phyloP scores from a whole-genome alignment of 2,329 filamentous ascomycete species.

The Tolypocladium ovalisporum region DNA sequence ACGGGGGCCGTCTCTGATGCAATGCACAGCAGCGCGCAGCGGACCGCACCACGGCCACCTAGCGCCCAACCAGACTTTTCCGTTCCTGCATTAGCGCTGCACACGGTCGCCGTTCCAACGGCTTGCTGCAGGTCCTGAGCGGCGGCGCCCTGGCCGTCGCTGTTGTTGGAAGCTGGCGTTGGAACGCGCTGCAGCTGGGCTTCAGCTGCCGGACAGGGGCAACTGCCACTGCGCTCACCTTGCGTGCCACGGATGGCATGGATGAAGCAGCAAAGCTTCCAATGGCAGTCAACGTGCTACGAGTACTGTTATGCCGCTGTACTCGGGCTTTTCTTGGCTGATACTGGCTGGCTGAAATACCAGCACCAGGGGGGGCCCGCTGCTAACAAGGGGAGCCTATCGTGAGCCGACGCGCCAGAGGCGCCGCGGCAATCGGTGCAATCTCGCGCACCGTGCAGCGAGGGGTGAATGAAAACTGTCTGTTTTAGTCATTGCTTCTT shows the following conservation, averaged over 20 bases:
- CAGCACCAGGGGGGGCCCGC: background rate
- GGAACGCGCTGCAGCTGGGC: background rate
- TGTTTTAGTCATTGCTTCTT: background rate
- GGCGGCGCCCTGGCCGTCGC: background rate
- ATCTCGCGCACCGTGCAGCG: background rate
- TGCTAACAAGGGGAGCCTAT: background rate
- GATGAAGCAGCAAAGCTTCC: background rate
- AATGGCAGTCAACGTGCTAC: background rate
- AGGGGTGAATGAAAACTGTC: background rate
- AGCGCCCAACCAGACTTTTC: background rate
- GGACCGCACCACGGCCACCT: background rate
- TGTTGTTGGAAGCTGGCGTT: background rate
- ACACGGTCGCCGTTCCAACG: background rate
- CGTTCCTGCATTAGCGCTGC: conserved; percentile 12
- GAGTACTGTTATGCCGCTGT: background rate
- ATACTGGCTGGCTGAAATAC: background rate
- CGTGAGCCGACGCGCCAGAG: background rate
- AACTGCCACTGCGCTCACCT: background rate
- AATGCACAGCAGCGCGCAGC: background rate
- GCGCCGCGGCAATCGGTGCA: background rate
- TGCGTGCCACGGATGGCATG: background rate
- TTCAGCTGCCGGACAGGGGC: background rate
- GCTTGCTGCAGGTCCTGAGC: background rate
- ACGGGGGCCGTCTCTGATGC: background rate
- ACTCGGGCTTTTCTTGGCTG: background rate